phyloP scores from a whole-genome alignment of 2,329 filamentous ascomycete species.

The Leptodontidium sp. region DNA sequence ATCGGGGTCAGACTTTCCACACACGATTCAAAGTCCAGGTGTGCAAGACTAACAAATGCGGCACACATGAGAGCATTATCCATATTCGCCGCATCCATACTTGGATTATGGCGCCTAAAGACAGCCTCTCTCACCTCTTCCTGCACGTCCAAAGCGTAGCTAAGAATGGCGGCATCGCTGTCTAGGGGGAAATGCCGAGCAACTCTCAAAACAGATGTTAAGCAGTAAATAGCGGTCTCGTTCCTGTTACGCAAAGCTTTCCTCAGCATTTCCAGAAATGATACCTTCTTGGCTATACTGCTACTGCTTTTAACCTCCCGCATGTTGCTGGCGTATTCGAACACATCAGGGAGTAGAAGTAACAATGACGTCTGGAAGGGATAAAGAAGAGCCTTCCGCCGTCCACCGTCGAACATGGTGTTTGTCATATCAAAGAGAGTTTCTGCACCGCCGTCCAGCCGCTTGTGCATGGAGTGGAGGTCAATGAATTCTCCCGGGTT shows the following conservation, averaged over 20 bases:
- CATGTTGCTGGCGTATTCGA: slow-evolving; percentile 73
- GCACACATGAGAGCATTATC: slow-evolving; percentile 72
- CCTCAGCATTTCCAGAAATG: slow-evolving; percentile 68
- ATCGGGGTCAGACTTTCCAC: slow-evolving; percentile 63
- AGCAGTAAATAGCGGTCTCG: slow-evolving; percentile 71
- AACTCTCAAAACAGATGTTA: slow-evolving; percentile 68
- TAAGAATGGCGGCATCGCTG: slow-evolving; percentile 64
- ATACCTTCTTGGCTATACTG: slow-evolving; percentile 70
- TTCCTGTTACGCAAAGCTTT: slow-evolving; percentile 71
- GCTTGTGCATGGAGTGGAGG: slow-evolving; percentile 66
- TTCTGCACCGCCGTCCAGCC: slow-evolving; percentile 71
- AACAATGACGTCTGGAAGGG: slow-evolving; percentile 70
- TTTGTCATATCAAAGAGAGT: slow-evolving; percentile 75
- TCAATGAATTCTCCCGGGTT: slow-evolving; percentile 71
- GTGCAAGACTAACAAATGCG: slow-evolving; percentile 69
- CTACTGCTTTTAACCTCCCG: slow-evolving; percentile 66
- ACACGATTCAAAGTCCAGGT: slow-evolving; percentile 67
- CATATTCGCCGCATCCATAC: slow-evolving; percentile 59
- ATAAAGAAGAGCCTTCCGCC: slow-evolving; percentile 63
- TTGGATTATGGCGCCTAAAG: slow-evolving; percentile 61
- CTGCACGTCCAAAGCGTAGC: slow-evolving; percentile 74
- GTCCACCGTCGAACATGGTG: slow-evolving; percentile 65
- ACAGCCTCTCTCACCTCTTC: slow-evolving; percentile 73
- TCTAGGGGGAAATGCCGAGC: slow-evolving; percentile 70
- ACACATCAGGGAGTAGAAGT: slow-evolving; percentile 72